Percentiles rank a stretch among this genome's conserved stretches.
These are phyloP conservation scores for Candida palmyrensis DNA, from an alignment of 805 yeast species.

Conservation along the genomic window DNA sequence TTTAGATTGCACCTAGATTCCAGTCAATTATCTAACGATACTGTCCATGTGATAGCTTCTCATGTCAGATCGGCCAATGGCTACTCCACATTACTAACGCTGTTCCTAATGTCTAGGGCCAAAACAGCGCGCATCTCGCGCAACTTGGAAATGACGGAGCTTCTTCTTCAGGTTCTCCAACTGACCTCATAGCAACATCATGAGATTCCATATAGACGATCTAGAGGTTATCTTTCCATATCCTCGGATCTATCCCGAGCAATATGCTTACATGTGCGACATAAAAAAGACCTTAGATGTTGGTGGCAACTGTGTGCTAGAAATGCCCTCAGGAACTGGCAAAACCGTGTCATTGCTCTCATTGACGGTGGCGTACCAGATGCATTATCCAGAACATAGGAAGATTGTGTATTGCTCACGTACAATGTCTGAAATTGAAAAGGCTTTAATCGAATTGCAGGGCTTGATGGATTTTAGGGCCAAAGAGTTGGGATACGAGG, in stretches of 20 bases:
- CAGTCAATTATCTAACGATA: too few relatives aligned
- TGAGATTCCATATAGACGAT: conserved; percentile 90
- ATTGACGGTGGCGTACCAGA: conserved; percentile 90
- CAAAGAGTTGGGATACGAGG: conserved; percentile 76
- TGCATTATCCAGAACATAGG: conserved; percentile 90
- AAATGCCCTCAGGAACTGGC: conserved; percentile 99
- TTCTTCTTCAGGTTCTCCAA: too few relatives aligned
- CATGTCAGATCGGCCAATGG: too few relatives aligned
- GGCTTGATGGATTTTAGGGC: conserved; percentile 83
- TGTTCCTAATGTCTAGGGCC: too few relatives aligned
- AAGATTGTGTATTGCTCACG: conserved; percentile 97
- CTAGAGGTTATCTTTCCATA: conserved; percentile 94
- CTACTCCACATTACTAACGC: too few relatives aligned
- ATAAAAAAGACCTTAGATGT: conserved; percentile 90
- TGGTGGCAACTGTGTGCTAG: conserved; percentile 93
- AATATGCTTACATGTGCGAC: conserved; percentile 96
- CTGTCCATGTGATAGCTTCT: too few relatives aligned
- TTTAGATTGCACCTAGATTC: too few relatives aligned
- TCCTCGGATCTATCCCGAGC: conserved; percentile 96
- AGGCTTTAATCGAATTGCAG: conserved; percentile 88
- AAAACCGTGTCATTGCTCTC: conserved; percentile 91
- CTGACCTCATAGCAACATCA: too few relatives aligned
- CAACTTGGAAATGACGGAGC: too few relatives aligned
- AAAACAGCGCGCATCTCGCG: too few relatives aligned
- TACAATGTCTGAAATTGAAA: conserved; percentile 98